Conservation (phyloP, 2,329 filamentous ascomycete species). For the Raffaelea arxii region DNA sequence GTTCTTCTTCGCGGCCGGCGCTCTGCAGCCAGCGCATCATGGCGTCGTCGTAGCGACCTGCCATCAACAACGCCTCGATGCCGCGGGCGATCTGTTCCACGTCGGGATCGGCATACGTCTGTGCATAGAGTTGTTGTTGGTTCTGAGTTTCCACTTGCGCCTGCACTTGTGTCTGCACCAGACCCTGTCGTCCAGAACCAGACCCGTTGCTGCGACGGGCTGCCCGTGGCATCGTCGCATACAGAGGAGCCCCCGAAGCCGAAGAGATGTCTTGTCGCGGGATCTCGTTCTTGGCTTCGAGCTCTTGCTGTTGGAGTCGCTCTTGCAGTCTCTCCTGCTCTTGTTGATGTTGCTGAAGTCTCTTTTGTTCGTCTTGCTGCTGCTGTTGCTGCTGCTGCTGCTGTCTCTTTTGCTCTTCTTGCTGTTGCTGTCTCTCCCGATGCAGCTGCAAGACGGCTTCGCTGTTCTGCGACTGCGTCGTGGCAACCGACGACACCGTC, state of each 20-base stretch:
- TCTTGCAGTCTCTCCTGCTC: conserved; percentile 3
- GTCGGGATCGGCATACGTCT: no score
- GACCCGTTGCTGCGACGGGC: no score
- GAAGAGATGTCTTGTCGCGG: no score
- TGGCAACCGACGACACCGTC: conserved; percentile 60
- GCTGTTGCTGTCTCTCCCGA: no score
- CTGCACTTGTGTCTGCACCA: no score
- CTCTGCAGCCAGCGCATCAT: conserved; percentile 58
- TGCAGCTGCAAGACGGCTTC: no score
- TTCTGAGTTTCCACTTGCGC: no score
- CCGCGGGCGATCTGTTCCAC: conserved; percentile 43
- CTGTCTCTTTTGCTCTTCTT: conserved; percentile 19
- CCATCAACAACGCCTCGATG: conserved; percentile 53
- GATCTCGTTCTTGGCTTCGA: no score
- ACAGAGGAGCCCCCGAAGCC: no score
- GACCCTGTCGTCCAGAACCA: no score
- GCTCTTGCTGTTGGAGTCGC: conserved; percentile 5
- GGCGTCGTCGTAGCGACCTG: conserved; percentile 51
- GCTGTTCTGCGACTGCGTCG: conserved; percentile 57
- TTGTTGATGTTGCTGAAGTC: conserved; percentile 3
- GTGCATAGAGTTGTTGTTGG: no score
- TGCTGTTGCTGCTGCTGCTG: conserved; percentile 3
- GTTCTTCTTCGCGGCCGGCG: conserved; percentile 46
- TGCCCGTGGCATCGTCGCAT: conserved; percentile 30
- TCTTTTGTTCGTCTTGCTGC: conserved; percentile 19